phyloP scores from a whole-genome alignment of 2,329 filamentous ascomycete species.

The Purpureocillium lavendulum region DNA sequence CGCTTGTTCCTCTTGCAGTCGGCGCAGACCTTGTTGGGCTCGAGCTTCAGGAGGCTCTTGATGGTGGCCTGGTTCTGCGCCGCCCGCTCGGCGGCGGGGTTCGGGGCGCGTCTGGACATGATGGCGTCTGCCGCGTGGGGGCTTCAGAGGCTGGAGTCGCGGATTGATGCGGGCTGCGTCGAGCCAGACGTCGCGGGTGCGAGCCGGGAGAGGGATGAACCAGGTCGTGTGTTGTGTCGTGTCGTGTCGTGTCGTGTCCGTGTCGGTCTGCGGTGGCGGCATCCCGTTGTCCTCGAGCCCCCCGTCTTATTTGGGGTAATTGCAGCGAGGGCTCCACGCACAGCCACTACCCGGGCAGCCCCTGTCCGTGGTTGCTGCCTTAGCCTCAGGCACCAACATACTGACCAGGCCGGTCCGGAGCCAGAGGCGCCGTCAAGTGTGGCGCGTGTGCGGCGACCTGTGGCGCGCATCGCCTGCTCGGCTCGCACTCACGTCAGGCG shows the following conservation, averaged over 20 bases:
- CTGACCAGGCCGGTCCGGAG: too few relatives aligned
- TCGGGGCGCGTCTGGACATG: constrained; percentile 74
- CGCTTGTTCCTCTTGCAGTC: constrained; percentile 99
- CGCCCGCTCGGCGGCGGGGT: constrained; percentile 76
- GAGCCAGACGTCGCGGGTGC: too few relatives aligned
- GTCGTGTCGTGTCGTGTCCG: too few relatives aligned
- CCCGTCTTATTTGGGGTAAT: constrained; percentile 1
- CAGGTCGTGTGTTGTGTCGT: too few relatives aligned
- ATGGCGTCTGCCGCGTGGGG: constrained; percentile 12
- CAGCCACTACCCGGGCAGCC: not conserved
- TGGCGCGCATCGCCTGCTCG: too few relatives aligned
- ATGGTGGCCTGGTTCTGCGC: constrained; percentile 91
- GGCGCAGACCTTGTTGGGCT: constrained; percentile 91
- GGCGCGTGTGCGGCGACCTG: too few relatives aligned
- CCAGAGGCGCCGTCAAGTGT: too few relatives aligned
- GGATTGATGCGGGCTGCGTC: too few relatives aligned
- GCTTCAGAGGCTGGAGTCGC: constrained; percentile 1
- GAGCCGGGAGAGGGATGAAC: too few relatives aligned
- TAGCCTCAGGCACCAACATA: constrained; percentile 8
- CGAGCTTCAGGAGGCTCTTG: constrained; percentile 89
- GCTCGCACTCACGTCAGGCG: too few relatives aligned
- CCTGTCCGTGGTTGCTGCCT: not conserved
- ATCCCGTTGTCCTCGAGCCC: too few relatives aligned
- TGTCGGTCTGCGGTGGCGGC: constrained; percentile 1
- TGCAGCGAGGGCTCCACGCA: not conserved